Base-by-base conservation (phyloP, 345 rosid genomes). In the Arabidopsis thaliana region DNA sequence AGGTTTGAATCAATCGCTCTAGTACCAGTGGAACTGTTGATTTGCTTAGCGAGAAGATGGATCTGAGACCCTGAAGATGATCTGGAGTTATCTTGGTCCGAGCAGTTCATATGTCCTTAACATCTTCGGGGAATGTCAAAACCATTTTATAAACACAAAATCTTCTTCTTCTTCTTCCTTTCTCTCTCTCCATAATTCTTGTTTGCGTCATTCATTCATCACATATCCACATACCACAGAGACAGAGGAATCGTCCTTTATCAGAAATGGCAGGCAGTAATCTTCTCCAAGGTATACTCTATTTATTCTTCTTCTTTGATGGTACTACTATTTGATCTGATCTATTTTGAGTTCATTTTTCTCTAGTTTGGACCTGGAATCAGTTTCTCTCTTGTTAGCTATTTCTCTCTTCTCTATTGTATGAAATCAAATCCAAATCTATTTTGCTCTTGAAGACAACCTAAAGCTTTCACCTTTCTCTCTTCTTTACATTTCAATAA, bases 271-370 rank as follows among this genome's bases (percentile, higher is more conserved):
- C 75, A 46, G 86, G 93, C 78, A 81, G 65, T 70, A 91, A 89
- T 59, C 86, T 91, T 85, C 85, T 91, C 71, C 87, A 85, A 87
- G 93, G 97, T 89, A 34, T 16, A 16, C 32, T 33, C 38, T 74
- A 16, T 16, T 16, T 4, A 9, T 51, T 12, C 7, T 51, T 52
- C 9, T 52, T 37, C 38, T 9, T 68, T 68, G 50, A 6, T 41
- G 25, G n/a, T 42, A 34, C 11, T 60, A 60, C 74, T 60, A 20
- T 10, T 50, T 66, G 8, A 57, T 66, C 73, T 75, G 45, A 49
- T 67, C 53, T 66, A n/a, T 69, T 59, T 37, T 5, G 14, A 1
- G 11, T 52, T 51, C 12, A 7, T 24, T 55, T 1, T 22, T 53
- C 34, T 56, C 40, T 51, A 40, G 5, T 65, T 60, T 60, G 25